These are phyloP conservation scores for Trametopsis cervina DNA, from an alignment of 768 basidiomycete species.

Conservation along the genomic window DNA sequence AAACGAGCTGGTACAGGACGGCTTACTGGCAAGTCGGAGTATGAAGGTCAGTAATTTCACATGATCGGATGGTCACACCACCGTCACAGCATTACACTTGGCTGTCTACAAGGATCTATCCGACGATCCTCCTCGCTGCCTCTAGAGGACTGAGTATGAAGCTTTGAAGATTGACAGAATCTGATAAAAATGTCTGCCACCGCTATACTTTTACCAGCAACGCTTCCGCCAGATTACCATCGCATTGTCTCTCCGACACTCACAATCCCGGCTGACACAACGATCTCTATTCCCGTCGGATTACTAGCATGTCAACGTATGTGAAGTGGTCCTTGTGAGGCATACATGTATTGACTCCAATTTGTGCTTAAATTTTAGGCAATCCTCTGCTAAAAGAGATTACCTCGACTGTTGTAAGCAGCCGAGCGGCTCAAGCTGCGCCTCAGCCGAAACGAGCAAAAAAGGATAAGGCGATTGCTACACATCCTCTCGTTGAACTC, in stretches of 20 bases:
- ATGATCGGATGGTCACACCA: no score
- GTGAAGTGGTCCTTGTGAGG: conserved; percentile 9
- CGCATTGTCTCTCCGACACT: conserved; percentile 56
- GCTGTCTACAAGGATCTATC: no score
- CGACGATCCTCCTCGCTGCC: no score
- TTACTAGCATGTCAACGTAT: conserved; percentile 75
- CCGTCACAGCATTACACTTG: no score
- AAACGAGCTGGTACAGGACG: no score
- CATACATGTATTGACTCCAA: background rate
- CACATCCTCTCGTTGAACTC: conserved; percentile 53
- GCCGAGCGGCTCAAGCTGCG: conserved; percentile 38
- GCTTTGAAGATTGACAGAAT: no score
- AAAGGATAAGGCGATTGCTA: conserved; percentile 41
- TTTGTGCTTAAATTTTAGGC: conserved; percentile 31
- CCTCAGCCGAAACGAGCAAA: conserved; percentile 34
- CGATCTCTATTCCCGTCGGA: conserved; percentile 59
- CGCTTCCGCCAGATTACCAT: conserved; percentile 55
- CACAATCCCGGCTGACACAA: conserved; percentile 42
- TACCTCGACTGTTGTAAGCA: conserved; percentile 48
- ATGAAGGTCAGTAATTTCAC: no score
- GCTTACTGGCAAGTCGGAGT: no score
- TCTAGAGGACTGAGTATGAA: no score
- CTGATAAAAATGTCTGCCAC: conserved; percentile 38
- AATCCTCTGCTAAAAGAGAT: conserved; percentile 63
- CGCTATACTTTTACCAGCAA: conserved; percentile 34